These are phyloP conservation scores for Boletus edulis DNA, from an alignment of 768 basidiomycete genomes.

Conservation along the genomic window DNA sequence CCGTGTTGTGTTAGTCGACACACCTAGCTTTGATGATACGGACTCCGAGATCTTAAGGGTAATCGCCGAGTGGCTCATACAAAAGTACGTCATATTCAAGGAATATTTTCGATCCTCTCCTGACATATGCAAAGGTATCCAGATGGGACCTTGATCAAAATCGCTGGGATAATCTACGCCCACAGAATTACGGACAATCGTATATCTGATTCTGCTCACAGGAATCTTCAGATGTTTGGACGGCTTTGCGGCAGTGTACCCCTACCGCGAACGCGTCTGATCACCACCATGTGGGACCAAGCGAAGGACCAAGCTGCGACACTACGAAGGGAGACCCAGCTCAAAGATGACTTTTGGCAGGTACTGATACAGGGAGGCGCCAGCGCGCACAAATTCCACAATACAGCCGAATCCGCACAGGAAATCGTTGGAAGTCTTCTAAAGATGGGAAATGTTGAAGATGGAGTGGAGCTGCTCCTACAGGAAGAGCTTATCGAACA, in stretches of 20 bases:
- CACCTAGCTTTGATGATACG: slow-evolving; percentile 20
- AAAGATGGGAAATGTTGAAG: not conserved
- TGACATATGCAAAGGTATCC: slow-evolving; percentile 6
- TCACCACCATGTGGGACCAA: slow-evolving; percentile 40
- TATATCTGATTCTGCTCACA: slow-evolving; percentile 28
- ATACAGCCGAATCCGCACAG: not conserved
- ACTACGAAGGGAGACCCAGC: slow-evolving; percentile 22
- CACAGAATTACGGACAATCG: slow-evolving; percentile 36
- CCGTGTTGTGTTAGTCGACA: slow-evolving; percentile 20
- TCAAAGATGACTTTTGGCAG: slow-evolving; percentile 26
- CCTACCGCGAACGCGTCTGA: slow-evolving; percentile 30
- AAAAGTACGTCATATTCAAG: slow-evolving; percentile 8
- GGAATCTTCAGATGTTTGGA: slow-evolving; percentile 34
- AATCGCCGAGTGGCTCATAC: slow-evolving; percentile 18
- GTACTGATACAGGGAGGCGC: slow-evolving; percentile 3
- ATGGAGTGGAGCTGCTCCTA: slow-evolving; percentile 5
- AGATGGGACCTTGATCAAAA: slow-evolving; percentile 1
- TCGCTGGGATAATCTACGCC: slow-evolving; percentile 34
- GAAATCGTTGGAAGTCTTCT: not conserved
- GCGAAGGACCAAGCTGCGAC: slow-evolving; percentile 13
- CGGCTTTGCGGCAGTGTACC: slow-evolving; percentile 34
- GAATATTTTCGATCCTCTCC: not conserved
- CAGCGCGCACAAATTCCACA: not conserved
- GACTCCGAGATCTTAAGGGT: slow-evolving; percentile 9
- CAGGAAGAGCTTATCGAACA: slow-evolving; percentile 20